Evolutionary conservation across 495 filamentous ascomycete species (phyloP).

Genomic region (Xylaria longipes): DNA sequence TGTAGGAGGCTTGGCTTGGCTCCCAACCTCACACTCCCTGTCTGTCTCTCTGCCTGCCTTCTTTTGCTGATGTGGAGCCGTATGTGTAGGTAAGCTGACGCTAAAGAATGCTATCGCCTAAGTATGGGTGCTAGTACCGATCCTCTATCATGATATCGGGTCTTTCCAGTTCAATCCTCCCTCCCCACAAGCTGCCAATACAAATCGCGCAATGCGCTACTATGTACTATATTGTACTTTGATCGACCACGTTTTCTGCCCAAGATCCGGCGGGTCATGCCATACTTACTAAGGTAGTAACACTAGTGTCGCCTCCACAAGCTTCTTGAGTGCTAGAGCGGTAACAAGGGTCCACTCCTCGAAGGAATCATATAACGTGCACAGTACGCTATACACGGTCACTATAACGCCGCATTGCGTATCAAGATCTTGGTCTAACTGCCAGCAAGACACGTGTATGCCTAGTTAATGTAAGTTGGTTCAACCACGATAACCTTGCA

Average conservation of each 20-base stretch:
- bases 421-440: background rate
- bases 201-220: constrained; percentile 20
- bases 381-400: background rate
- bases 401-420: background rate
- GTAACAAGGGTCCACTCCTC: background rate
- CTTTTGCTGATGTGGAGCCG: constrained; percentile 3
- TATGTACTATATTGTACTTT: background rate
- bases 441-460: background rate
- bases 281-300: background rate
- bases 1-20: background rate
- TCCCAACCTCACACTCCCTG: background rate
- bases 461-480: background rate
- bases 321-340: background rate
- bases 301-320: constrained; percentile 9
- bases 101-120: constrained; percentile 12
- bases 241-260: constrained; percentile 15
- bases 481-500: constrained; percentile 1
- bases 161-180: background rate
- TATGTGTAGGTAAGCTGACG: constrained; percentile 16
- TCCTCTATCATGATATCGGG: constrained; percentile 3
- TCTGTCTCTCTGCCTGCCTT: background rate
- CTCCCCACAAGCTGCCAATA: constrained; percentile 9
- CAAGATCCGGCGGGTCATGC: constrained; percentile 2
- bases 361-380: background rate
- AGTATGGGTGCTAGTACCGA: background rate